Percentiles rank a stretch among this genome's conserved stretches.
Evolutionary conservation across 768 basidiomycete genomes (phyloP).

Genomic region (Pleurotus pulmonarius): DNA sequence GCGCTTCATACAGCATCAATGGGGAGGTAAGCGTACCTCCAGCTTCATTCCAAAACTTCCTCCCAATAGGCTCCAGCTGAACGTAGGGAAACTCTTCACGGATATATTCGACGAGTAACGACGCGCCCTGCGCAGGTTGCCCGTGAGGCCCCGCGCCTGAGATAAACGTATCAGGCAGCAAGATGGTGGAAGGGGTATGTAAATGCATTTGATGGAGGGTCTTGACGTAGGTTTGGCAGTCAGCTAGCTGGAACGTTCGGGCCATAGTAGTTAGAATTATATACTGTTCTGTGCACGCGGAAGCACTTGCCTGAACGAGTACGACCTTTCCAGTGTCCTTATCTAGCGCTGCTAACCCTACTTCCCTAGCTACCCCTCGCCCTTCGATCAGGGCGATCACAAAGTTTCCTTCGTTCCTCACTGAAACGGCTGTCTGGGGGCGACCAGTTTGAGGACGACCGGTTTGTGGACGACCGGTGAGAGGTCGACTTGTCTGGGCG

Average conservation of each 20-base stretch:
- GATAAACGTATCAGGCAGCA: constrained; percentile 82
- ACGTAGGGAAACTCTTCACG: constrained; percentile 69
- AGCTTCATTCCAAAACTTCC: constrained; percentile 85
- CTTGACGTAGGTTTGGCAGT: constrained; percentile 87
- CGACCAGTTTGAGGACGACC: constrained; percentile 55
- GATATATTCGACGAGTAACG: constrained; percentile 69
- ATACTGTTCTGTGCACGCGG: not conserved
- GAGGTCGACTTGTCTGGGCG: not conserved
- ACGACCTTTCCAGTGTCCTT: constrained; percentile 71
- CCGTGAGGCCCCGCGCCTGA: constrained; percentile 42
- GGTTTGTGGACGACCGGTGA: constrained; percentile 45
- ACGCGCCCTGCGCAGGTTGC: constrained; percentile 44
- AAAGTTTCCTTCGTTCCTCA: constrained; percentile 55
- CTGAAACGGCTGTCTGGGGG: constrained; percentile 63
- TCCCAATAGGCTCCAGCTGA: constrained; percentile 63
- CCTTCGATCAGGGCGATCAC: constrained; percentile 74
- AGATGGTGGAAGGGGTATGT: constrained; percentile 63
- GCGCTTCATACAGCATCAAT: not conserved
- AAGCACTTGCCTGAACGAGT: constrained; percentile 65
- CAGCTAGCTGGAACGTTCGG: constrained; percentile 53
- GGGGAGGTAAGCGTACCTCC: constrained; percentile 43
- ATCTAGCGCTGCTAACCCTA: constrained; percentile 86
- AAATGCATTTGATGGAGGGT: constrained; percentile 83
- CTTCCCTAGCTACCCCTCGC: constrained; percentile 73
- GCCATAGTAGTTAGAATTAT: constrained; percentile 1